A percentile compares a stretch with the other conserved stretches of the same genome.
These are phyloP conservation scores for Plasmodium gallinaceum DNA, from an alignment of 169 alveolate genomes.

Conservation along the genomic window DNA sequence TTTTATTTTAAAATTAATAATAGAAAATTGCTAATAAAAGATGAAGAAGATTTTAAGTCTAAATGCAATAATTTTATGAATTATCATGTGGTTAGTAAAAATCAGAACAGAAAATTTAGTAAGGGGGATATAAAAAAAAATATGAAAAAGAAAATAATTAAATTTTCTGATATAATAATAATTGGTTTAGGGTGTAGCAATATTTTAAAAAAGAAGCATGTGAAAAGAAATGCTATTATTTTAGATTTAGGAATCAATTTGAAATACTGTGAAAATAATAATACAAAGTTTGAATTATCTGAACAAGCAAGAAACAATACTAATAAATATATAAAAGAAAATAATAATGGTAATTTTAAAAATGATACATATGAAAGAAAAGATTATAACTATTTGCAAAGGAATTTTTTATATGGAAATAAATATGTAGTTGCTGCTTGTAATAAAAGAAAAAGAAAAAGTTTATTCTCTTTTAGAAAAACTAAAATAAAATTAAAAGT, in stretches of 20 bases:
- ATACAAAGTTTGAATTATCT: neutral
- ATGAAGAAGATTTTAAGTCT: constrained; percentile 16
- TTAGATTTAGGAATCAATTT: constrained; percentile 65
- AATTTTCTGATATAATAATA: constrained; percentile 35
- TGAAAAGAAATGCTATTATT: constrained; percentile 36
- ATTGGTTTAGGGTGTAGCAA: constrained; percentile 37
- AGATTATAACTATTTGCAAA: neutral
- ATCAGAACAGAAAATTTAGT: constrained; percentile 7
- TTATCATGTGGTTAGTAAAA: neutral
- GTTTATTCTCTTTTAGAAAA: neutral
- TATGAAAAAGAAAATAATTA: constrained; percentile 27
- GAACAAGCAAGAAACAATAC: neutral
- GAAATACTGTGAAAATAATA: neutral
- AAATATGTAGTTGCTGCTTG: neutral
- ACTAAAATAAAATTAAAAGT: neutral
- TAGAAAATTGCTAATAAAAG: constrained; percentile 6
- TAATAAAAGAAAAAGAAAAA: too few relatives aligned
- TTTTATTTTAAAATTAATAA: constrained; percentile 18
- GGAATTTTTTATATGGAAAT: neutral
- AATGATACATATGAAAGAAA: neutral
- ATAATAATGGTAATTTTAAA: neutral
- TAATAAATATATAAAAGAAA: neutral
- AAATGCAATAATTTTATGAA: constrained; percentile 13
- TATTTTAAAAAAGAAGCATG: constrained; percentile 26
- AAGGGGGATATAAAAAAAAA: constrained; percentile 17